Evolutionary conservation across 2,329 filamentous ascomycete genomes (phyloP).

Genomic region (Fusarium metavorans): DNA sequence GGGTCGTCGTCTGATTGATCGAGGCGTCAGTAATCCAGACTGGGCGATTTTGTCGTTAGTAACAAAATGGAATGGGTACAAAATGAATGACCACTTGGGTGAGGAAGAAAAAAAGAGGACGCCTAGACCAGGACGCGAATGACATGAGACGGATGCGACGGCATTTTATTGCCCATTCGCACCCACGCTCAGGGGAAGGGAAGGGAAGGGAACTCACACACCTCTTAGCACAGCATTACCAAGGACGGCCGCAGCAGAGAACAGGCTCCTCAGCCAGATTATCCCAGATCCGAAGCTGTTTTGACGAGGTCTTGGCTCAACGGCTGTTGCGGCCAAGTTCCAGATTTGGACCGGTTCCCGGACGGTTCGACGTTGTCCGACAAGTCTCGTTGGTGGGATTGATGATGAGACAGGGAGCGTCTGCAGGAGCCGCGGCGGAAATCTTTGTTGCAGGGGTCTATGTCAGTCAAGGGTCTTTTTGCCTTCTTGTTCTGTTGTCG

Average conservation of each 20-base stretch:
- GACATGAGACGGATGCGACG: slow-evolving; percentile 31
- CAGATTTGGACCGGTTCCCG: slow-evolving; percentile 38
- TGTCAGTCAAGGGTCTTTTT: slow-evolving; percentile 4
- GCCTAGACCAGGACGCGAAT: slow-evolving; percentile 20
- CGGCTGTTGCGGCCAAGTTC: slow-evolving; percentile 32
- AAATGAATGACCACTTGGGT: slow-evolving; percentile 37
- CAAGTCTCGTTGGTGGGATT: slow-evolving; percentile 40
- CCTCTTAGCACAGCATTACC: slow-evolving; percentile 18
- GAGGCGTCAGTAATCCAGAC: slow-evolving; percentile 18
- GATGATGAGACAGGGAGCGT: slow-evolving; percentile 5
- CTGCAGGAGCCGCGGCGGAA: slow-evolving; percentile 30
- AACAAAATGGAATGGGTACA: slow-evolving; percentile 13
- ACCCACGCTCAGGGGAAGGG: slow-evolving; percentile 23
- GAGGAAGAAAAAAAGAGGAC: slow-evolving; percentile 10
- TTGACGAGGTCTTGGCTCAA: slow-evolving; percentile 32
- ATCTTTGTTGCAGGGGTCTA: slow-evolving; percentile 31
- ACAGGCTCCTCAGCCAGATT: slow-evolving; percentile 2
- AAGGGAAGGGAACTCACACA: background rate
- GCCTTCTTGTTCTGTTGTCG: background rate
- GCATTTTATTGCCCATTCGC: slow-evolving; percentile 30
- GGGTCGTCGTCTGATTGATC: slow-evolving; percentile 8
- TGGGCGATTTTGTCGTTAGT: slow-evolving; percentile 27
- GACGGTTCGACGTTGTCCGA: slow-evolving; percentile 9
- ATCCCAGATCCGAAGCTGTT: slow-evolving; percentile 19
- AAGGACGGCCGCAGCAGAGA: slow-evolving; percentile 16